Percentiles rank a stretch among this genome's conserved stretches.
Evolutionary conservation across 2,329 filamentous ascomycete species (phyloP).

Genomic region (Beauveria bassiana): DNA sequence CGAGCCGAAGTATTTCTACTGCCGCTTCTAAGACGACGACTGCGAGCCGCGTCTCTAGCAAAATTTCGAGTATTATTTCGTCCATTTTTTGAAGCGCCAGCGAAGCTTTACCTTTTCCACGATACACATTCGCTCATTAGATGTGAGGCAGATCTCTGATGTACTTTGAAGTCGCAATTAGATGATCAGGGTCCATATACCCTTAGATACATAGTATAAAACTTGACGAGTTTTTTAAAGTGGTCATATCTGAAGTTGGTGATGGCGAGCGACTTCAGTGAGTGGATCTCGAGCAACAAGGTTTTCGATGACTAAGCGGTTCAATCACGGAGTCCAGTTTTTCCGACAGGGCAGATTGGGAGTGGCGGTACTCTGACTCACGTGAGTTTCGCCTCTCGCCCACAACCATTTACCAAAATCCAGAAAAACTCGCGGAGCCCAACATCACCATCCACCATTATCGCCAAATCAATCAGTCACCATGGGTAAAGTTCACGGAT

Average conservation of each 20-base stretch:
- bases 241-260: not conserved
- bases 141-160: not conserved
- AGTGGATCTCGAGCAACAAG: not conserved
- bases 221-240: no score
- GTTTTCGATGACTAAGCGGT: not conserved
- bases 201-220: no score
- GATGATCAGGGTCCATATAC: no score
- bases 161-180: not conserved
- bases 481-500: slow-evolving; percentile 93
- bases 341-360: slow-evolving; percentile 9
- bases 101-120: not conserved
- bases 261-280: no score
- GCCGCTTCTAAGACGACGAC: slow-evolving; percentile 7
- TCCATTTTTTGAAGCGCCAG: slow-evolving; percentile 4
- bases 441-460: slow-evolving; percentile 28
- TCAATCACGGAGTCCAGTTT: not conserved
- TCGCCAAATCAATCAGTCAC: slow-evolving; percentile 37
- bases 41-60: slow-evolving; percentile 7
- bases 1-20: slow-evolving; percentile 5
- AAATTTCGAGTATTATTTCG: slow-evolving; percentile 1
- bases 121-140: not conserved
- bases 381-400: slow-evolving; percentile 28
- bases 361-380: slow-evolving; percentile 20
- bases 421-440: slow-evolving; percentile 25
- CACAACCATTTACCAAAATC: slow-evolving; percentile 33